Conservation (phyloP, 2,329 filamentous ascomycete genomes). For the Fusarium lateritium region DNA sequence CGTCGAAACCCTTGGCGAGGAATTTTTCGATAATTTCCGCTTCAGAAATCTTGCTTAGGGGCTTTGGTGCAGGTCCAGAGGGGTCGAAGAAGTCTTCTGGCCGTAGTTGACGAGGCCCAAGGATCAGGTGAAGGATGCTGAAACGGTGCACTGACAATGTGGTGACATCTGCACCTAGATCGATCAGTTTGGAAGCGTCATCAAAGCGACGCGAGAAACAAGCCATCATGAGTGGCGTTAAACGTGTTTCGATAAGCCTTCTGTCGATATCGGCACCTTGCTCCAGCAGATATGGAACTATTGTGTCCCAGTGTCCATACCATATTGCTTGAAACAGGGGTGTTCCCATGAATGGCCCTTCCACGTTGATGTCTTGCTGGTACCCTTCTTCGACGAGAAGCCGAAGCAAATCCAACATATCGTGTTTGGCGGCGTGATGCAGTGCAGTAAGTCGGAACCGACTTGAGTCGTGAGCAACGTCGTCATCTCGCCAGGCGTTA, state of each 20-base stretch:
- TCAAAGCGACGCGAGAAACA: conserved; percentile 49
- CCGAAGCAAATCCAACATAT: conserved; percentile 40
- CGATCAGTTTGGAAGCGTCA: conserved; percentile 47
- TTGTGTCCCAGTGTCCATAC: conserved; percentile 47
- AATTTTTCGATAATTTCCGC: conserved; percentile 48
- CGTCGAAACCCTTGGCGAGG: conserved; percentile 46
- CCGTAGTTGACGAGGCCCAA: conserved; percentile 44
- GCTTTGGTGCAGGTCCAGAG: conserved; percentile 11
- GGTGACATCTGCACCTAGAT: conserved; percentile 45
- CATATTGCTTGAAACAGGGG: conserved; percentile 49
- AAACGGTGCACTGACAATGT: conserved; percentile 46
- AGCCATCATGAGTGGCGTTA: conserved; percentile 49
- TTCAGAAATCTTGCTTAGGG: conserved; percentile 36
- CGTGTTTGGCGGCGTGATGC: conserved; percentile 45
- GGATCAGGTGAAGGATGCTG: conserved; percentile 49
- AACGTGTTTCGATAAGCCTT: conserved; percentile 47
- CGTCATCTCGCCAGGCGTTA: conserved; percentile 43
- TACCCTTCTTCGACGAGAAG: conserved; percentile 40
- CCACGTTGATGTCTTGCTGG: conserved; percentile 40
- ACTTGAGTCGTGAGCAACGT: conserved; percentile 34
- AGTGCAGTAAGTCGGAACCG: conserved; percentile 46
- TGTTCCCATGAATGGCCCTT: conserved; percentile 49
- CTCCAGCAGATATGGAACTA: conserved; percentile 47
- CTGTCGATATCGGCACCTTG: conserved; percentile 47
- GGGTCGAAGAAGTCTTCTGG: conserved; percentile 43